Percentiles rank a stretch among this genome's conserved stretches.
phyloP scores from a whole-genome alignment of 129 eudicot species.

The Centaurea solstitialis region DNA sequence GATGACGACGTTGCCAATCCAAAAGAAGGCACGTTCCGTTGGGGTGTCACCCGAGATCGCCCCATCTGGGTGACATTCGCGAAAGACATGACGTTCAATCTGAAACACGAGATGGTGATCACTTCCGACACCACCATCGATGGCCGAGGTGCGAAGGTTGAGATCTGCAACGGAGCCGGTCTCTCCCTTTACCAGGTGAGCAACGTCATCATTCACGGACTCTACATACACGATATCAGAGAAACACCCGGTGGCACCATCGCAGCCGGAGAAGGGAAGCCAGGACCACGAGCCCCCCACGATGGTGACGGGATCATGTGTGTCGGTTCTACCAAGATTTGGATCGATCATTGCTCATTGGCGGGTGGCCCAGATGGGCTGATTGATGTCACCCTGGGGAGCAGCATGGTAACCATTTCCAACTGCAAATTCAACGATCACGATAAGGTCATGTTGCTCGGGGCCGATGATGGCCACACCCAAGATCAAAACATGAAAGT shows the following conservation, averaged over 20 bases:
- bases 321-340: conserved; percentile 43
- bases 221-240: conserved; percentile 44
- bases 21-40: conserved; percentile 36
- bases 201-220: conserved; percentile 29
- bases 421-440: conserved; percentile 66
- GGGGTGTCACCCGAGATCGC: conserved; percentile 3
- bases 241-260: conserved; percentile 53
- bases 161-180: conserved; percentile 33
- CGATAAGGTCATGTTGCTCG: conserved; percentile 45
- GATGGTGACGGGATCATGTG: conserved; percentile 70
- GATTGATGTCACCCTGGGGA: conserved; percentile 60
- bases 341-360: conserved; percentile 76
- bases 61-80: conserved; percentile 38
- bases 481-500: conserved; percentile 25
- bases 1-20: conserved; percentile 27
- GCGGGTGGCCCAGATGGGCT: conserved; percentile 57
- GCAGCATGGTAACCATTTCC: conserved; percentile 67
- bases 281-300: conserved; percentile 41
- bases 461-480: conserved; percentile 21
- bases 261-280: conserved; percentile 38
- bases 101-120: conserved; percentile 28
- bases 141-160: conserved; percentile 31
- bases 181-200: conserved; percentile 16
- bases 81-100: conserved; percentile 22
- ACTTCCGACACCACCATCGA: conserved; percentile 37